These are phyloP conservation scores for Claviceps paspali DNA, from an alignment of 2,329 filamentous ascomycete genomes.

Conservation along the genomic window DNA sequence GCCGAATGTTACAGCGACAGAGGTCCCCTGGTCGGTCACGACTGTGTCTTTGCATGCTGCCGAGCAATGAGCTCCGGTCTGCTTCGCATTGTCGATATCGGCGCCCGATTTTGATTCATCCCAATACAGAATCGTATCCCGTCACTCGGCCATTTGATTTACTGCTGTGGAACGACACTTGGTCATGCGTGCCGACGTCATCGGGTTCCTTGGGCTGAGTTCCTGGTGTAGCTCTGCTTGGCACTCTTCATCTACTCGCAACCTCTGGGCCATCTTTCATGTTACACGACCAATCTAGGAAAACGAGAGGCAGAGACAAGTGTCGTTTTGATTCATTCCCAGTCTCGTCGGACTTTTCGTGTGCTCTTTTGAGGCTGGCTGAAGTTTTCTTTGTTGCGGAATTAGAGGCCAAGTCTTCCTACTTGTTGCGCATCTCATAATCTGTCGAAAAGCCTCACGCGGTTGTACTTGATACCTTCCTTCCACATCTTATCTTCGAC, in stretches of 20 bases:
- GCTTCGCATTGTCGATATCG: too few species aligned
- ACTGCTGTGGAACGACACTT: not conserved
- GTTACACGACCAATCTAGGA: constrained; percentile 1
- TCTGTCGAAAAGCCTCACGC: not conserved
- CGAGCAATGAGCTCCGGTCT: too few species aligned
- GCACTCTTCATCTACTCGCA: not conserved
- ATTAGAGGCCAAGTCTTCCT: not conserved
- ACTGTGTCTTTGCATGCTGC: too few species aligned
- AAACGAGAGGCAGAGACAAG: constrained; percentile 1
- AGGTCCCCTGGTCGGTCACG: too few species aligned
- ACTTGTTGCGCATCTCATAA: not conserved
- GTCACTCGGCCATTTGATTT: not conserved
- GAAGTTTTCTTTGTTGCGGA: not conserved
- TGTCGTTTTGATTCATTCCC: not conserved
- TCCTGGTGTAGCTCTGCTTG: constrained; percentile 1
- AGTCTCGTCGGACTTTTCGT: not conserved
- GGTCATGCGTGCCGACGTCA: constrained; percentile 1
- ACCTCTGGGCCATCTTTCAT: not conserved
- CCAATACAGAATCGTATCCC: not conserved
- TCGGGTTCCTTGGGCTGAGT: constrained; percentile 1
- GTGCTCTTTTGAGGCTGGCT: not conserved
- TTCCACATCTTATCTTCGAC: too few species aligned
- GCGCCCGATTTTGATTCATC: too few species aligned
- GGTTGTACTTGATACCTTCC: too few species aligned
- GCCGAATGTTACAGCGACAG: too few species aligned